Percentiles rank a stretch among this genome's conserved stretches.
phyloP scores from a whole-genome alignment of 2,329 filamentous ascomycete genomes.

The Cordyceps militaris region DNA sequence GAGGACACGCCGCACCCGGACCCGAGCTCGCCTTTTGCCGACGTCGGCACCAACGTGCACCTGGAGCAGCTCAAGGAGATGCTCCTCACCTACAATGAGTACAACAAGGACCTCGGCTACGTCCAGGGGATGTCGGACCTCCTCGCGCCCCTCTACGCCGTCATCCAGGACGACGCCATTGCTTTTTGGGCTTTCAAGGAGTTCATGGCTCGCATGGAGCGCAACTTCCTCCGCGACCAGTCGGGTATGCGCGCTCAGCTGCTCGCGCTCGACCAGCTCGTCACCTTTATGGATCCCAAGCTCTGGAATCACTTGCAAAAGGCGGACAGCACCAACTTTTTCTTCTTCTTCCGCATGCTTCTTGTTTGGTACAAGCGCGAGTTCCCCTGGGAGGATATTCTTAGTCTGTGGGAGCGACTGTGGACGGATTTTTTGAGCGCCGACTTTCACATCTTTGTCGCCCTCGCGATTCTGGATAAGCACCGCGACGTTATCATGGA shows the following conservation, averaged over 20 bases:
- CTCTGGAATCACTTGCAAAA: slow-evolving; percentile 84
- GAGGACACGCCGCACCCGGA: slow-evolving; percentile 97
- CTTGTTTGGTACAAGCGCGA: slow-evolving; percentile 99
- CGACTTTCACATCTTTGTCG: slow-evolving; percentile 91
- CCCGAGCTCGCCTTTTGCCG: slow-evolving; percentile 88
- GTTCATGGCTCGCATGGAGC: slow-evolving; percentile 98
- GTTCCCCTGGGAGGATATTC: slow-evolving; percentile 80
- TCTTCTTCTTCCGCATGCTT: slow-evolving; percentile 99
- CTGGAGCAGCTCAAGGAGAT: slow-evolving; percentile 99
- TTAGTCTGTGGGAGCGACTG: slow-evolving; percentile 83
- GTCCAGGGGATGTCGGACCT: slow-evolving; percentile 99
- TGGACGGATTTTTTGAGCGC: slow-evolving; percentile 91
- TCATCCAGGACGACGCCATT: slow-evolving; percentile 93
- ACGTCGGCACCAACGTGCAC: slow-evolving; percentile 90
- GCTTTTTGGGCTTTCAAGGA: slow-evolving; percentile 95
- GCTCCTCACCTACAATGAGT: slow-evolving; percentile 97
- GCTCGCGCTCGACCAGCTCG: slow-evolving; percentile 83
- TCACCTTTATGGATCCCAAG: slow-evolving; percentile 93
- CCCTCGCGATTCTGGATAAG: slow-evolving; percentile 89
- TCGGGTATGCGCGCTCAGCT: slow-evolving; percentile 93
- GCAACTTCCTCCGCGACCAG: slow-evolving; percentile 92
- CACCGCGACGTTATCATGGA: slow-evolving; percentile 95
- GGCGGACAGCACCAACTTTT: slow-evolving; percentile 96
- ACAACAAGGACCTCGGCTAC: slow-evolving; percentile 91
- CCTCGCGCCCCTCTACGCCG: slow-evolving; percentile 89